A percentile compares a stretch with the other conserved stretches of the same genome.
These are phyloP conservation scores for Ensete glaucum DNA, from an alignment of 176 grass and related monocot species.

Conservation along the genomic window DNA sequence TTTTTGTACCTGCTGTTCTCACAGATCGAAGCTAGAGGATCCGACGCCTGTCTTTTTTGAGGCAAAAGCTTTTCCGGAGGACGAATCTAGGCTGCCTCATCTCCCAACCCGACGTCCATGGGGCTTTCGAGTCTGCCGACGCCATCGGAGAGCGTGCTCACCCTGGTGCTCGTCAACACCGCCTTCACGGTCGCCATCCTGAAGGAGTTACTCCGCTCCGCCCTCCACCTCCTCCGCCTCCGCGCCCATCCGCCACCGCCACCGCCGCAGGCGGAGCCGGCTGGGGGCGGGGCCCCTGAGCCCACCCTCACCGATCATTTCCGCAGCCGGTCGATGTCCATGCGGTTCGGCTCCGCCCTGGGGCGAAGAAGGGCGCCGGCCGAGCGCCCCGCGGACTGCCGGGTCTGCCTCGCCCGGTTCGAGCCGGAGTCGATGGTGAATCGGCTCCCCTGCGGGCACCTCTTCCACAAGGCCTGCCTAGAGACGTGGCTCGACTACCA, in stretches of 20 bases:
- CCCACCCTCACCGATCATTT: slow-evolving; percentile 48
- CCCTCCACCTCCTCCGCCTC: slow-evolving; percentile 38
- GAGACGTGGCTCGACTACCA: slow-evolving; percentile 73
- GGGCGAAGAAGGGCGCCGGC: neutral
- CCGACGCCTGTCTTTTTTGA: too few relatives aligned
- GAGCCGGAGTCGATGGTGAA: slow-evolving; percentile 63
- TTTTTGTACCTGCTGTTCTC: too few relatives aligned
- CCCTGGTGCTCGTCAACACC: slow-evolving; percentile 50
- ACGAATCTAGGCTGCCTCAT: neutral
- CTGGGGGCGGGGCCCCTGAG: neutral
- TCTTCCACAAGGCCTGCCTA: slow-evolving; percentile 68
- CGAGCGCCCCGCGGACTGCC: slow-evolving; percentile 26
- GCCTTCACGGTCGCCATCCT: slow-evolving; percentile 49
- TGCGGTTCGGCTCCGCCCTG: slow-evolving; percentile 28
- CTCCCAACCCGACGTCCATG: slow-evolving; percentile 19
- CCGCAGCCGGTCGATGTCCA: slow-evolving; percentile 37
- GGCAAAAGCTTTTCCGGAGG: too few relatives aligned
- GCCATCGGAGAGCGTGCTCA: slow-evolving; percentile 49
- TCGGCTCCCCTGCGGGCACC: slow-evolving; percentile 64
- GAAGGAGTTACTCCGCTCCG: slow-evolving; percentile 24
- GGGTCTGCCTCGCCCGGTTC: slow-evolving; percentile 54
- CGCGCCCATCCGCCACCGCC: neutral
- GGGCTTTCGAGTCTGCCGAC: slow-evolving; percentile 59
- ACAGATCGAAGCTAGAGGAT: too few relatives aligned
- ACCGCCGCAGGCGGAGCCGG: neutral